Conservation (phyloP, 129 eudicot genomes). For the Arctium minus region DNA sequence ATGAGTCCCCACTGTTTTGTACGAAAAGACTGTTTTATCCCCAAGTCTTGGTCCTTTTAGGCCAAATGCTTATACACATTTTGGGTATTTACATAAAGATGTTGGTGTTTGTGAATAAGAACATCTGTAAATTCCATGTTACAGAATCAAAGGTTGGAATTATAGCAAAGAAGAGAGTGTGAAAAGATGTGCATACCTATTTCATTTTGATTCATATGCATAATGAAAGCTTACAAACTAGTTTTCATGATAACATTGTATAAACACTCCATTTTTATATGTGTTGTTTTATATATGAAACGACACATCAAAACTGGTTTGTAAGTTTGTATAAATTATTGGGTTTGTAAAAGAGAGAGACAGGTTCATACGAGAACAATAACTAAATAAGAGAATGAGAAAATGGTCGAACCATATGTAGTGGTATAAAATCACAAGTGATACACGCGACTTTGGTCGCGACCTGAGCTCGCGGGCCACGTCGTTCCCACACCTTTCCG, state of each 20-base stretch:
- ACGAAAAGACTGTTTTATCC: constrained; percentile 21
- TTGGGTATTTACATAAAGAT: constrained; percentile 12
- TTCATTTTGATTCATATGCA: neutral
- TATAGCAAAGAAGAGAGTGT: neutral
- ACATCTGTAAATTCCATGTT: constrained; percentile 6
- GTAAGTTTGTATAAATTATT: neutral
- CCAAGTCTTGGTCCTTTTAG: neutral
- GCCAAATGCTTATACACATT: constrained; percentile 3
- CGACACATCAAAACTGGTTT: neutral
- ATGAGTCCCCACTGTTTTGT: neutral
- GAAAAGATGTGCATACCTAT: constrained; percentile 2
- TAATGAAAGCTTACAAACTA: no score
- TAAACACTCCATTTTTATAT: no score
- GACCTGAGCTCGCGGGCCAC: no score
- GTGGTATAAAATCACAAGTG: no score
- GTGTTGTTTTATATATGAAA: no score
- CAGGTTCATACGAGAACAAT: no score
- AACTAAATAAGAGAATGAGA: no score
- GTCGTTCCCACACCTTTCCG: no score
- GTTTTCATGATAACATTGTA: no score
- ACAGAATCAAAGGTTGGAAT: constrained; percentile 3
- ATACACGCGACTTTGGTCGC: no score
- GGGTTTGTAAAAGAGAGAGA: constrained; percentile 11
- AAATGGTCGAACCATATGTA: no score
- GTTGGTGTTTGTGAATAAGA: constrained; percentile 9